These are phyloP conservation scores for Fusarium sp. DNA, from an alignment of 2,329 filamentous ascomycete genomes.

Conservation along the genomic window DNA sequence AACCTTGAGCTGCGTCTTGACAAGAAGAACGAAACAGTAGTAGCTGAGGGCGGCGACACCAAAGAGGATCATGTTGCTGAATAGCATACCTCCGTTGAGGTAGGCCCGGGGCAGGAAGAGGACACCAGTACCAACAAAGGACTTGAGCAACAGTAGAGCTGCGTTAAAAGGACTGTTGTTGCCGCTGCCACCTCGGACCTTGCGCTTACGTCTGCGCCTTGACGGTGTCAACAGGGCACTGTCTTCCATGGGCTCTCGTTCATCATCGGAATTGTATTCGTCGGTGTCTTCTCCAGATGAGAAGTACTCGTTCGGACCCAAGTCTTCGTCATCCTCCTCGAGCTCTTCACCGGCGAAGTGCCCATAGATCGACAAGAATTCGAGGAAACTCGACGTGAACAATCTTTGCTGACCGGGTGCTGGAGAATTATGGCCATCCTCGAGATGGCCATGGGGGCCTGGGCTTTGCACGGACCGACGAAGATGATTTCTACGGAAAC, in stretches of 20 bases:
- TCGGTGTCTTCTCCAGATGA: conserved; percentile 78
- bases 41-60: conserved; percentile 88
- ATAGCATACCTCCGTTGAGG: conserved; percentile 96
- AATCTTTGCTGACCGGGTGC: conserved; percentile 61
- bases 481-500: conserved; percentile 91
- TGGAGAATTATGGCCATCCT: conserved; percentile 52
- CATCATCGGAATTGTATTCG: conserved; percentile 71
- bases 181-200: conserved; percentile 77
- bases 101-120: conserved; percentile 93
- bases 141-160: conserved; percentile 89
- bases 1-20: conserved; percentile 84
- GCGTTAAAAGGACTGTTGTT: conserved; percentile 84
- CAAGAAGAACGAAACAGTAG: conserved; percentile 96
- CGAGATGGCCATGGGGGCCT: conserved; percentile 48
- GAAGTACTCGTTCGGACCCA: conserved; percentile 91
- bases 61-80: conserved; percentile 92
- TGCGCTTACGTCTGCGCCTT: conserved; percentile 78
- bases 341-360: conserved; percentile 98
- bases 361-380: conserved; percentile 94
- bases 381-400: conserved; percentile 92
- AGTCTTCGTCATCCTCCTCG: conserved; percentile 93
- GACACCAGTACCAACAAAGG: conserved; percentile 96
- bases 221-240: conserved; percentile 85
- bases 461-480: conserved; percentile 78
- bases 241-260: conserved; percentile 85